These are phyloP conservation scores for Puccinia coronata DNA, from an alignment of 1,284 basidiomycete species.

Conservation along the genomic window DNA sequence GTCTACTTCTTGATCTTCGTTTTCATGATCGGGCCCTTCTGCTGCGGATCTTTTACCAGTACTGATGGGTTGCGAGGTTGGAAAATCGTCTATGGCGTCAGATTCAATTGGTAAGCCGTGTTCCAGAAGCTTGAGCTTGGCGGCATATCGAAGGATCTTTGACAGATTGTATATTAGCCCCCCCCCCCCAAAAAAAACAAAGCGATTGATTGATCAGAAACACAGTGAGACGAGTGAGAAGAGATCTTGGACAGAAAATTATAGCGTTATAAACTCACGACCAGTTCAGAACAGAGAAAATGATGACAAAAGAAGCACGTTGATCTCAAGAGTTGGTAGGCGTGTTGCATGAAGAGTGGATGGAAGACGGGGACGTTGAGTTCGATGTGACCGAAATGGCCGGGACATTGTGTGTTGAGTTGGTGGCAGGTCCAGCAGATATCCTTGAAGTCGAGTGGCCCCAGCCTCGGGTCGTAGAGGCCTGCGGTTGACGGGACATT, in stretches of 20 bases:
- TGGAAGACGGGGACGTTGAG: slow-evolving; percentile 94
- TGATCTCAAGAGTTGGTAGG: slow-evolving; percentile 82
- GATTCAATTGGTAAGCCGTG: slow-evolving; percentile 84
- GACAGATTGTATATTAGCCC: slow-evolving; percentile 46
- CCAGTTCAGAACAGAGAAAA: slow-evolving; percentile 78
- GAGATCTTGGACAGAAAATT: background rate
- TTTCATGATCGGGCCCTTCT: slow-evolving; percentile 56
- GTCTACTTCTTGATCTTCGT: slow-evolving; percentile 61
- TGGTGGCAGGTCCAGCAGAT: slow-evolving; percentile 91
- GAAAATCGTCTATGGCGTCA: slow-evolving; percentile 66
- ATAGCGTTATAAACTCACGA: slow-evolving; percentile 64
- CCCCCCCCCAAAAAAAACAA: too few species aligned
- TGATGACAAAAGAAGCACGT: slow-evolving; percentile 95
- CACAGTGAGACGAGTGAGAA: background rate
- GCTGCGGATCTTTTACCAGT: slow-evolving; percentile 52
- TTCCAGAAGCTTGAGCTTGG: slow-evolving; percentile 85
- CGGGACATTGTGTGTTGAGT: slow-evolving; percentile 90
- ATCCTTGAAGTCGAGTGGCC: slow-evolving; percentile 81
- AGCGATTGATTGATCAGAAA: slow-evolving; percentile 27
- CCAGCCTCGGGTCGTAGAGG: slow-evolving; percentile 91
- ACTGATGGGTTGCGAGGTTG: slow-evolving; percentile 41
- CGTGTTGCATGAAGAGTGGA: slow-evolving; percentile 91
- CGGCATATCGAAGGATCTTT: slow-evolving; percentile 77
- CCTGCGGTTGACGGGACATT: slow-evolving; percentile 89
- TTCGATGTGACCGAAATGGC: slow-evolving; percentile 99